Percentiles rank a stretch among this genome's conserved stretches.
These are phyloP conservation scores for Capronia epimyces DNA, from an alignment of 2,329 filamentous ascomycete genomes.

Conservation along the genomic window DNA sequence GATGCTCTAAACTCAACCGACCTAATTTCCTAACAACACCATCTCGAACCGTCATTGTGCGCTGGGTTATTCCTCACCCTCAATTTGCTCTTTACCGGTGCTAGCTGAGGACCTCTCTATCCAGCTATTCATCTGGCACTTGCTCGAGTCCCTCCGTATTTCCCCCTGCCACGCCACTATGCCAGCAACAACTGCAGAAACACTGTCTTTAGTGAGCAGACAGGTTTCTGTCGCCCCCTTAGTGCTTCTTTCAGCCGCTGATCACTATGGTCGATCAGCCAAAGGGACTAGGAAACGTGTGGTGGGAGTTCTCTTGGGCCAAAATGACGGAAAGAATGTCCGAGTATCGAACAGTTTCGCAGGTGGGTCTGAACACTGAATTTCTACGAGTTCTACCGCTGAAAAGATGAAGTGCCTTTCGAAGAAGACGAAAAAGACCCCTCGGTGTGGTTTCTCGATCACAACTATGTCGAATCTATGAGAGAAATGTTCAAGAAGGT, in stretches of 20 bases:
- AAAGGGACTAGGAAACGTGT: slow-evolving; percentile 86
- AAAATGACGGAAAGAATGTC: slow-evolving; percentile 94
- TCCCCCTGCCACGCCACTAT: slow-evolving; percentile 49
- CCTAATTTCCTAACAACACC: no score
- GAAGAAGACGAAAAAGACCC: slow-evolving; percentile 99
- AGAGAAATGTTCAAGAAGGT: slow-evolving; percentile 99
- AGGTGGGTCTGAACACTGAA: slow-evolving; percentile 52
- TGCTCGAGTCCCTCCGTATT: not conserved
- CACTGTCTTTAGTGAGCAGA: slow-evolving; percentile 85
- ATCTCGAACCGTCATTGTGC: no score
- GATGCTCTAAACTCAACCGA: not conserved
- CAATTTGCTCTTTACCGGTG: not conserved
- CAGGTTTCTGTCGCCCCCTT: slow-evolving; percentile 96
- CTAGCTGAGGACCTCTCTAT: not conserved
- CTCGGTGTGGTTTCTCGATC: slow-evolving; percentile 97
- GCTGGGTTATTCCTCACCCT: no score
- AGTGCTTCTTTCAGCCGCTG: slow-evolving; percentile 93
- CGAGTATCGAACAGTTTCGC: slow-evolving; percentile 98
- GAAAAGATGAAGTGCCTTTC: slow-evolving; percentile 67
- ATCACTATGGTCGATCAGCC: slow-evolving; percentile 92
- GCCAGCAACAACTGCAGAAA: slow-evolving; percentile 95
- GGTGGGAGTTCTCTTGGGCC: slow-evolving; percentile 87
- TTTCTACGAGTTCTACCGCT: slow-evolving; percentile 3
- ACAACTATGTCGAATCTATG: slow-evolving; percentile 99
- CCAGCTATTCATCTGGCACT: not conserved